Evolutionary conservation across 2,329 filamentous ascomycete genomes (phyloP).

Genomic region (Diplodia scrobiculata): DNA sequence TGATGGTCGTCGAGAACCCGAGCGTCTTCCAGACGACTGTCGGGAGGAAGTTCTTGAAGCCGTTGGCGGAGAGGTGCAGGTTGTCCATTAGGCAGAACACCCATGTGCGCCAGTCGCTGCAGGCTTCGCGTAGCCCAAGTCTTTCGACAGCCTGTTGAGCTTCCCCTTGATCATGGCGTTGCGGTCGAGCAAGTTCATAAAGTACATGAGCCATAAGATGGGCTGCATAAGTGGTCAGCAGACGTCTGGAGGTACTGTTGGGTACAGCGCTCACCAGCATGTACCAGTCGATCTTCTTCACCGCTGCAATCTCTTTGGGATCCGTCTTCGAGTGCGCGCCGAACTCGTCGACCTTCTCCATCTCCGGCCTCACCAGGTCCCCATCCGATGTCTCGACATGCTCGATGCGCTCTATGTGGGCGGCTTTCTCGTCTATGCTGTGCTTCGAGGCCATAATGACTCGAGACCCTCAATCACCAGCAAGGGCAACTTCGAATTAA

Average conservation of each 20-base stretch:
- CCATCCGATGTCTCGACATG: constrained; percentile 10
- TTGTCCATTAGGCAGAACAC: constrained; percentile 27
- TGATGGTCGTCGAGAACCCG: constrained; percentile 42
- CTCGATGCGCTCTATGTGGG: constrained; percentile 15
- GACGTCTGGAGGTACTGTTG: too few species aligned
- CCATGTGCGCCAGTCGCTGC: constrained; percentile 8
- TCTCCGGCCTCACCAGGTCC: constrained; percentile 17
- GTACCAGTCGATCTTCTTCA: constrained; percentile 40
- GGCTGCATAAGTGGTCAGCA: constrained; percentile 34
- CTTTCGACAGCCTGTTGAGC: constrained; percentile 63
- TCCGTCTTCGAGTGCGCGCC: constrained; percentile 43
- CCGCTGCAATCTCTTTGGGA: constrained; percentile 40
- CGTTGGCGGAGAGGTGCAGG: constrained; percentile 25
- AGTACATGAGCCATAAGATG: constrained; percentile 49
- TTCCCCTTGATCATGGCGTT: constrained; percentile 67
- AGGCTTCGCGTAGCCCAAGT: constrained; percentile 37
- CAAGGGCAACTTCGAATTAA: not conserved
- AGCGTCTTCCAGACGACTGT: constrained; percentile 44
- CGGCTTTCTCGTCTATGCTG: not conserved
- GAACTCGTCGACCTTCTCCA: constrained; percentile 40
- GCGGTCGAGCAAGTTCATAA: constrained; percentile 50
- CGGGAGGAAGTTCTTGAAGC: constrained; percentile 42
- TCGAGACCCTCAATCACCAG: not conserved
- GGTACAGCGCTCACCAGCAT: constrained; percentile 32
- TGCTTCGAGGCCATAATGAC: constrained; percentile 12